phyloP scores from a whole-genome alignment of 2,329 filamentous ascomycete species.

The Atkinsonella hypoxylon region DNA sequence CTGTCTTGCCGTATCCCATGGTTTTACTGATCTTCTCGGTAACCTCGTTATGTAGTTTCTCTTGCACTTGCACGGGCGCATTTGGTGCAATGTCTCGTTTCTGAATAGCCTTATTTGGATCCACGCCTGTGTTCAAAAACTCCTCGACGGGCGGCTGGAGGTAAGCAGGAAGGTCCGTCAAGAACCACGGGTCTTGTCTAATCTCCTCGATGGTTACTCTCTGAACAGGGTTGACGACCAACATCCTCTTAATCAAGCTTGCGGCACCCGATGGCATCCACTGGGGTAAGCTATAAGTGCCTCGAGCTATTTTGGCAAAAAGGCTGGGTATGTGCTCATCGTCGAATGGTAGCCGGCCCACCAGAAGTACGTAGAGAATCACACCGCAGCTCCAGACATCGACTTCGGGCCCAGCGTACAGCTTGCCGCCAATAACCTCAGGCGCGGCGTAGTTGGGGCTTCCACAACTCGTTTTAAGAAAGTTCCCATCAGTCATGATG shows the following conservation, averaged over 20 bases:
- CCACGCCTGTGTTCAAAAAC: slow-evolving; percentile 86
- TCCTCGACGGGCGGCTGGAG: slow-evolving; percentile 81
- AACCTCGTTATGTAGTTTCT: slow-evolving; percentile 83
- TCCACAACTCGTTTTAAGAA: slow-evolving; percentile 95
- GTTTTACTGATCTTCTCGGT: slow-evolving; percentile 94
- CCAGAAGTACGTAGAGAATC: slow-evolving; percentile 73
- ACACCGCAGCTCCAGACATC: slow-evolving; percentile 97
- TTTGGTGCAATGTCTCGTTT: slow-evolving; percentile 70
- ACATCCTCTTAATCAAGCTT: slow-evolving; percentile 78
- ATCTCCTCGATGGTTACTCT: slow-evolving; percentile 92
- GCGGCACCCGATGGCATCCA: slow-evolving; percentile 83
- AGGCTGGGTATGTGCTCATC: slow-evolving; percentile 96
- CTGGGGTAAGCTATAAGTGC: slow-evolving; percentile 81
- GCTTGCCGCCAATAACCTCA: slow-evolving; percentile 93
- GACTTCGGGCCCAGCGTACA: slow-evolving; percentile 94
- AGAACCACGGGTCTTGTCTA: slow-evolving; percentile 86
- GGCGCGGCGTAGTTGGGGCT: slow-evolving; percentile 97
- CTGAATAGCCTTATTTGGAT: slow-evolving; percentile 83
- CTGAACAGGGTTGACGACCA: slow-evolving; percentile 89
- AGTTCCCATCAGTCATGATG: slow-evolving; percentile 99
- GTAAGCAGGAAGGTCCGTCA: slow-evolving; percentile 74
- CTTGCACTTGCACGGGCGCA: slow-evolving; percentile 66
- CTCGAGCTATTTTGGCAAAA: slow-evolving; percentile 94
- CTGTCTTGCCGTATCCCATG: slow-evolving; percentile 91
- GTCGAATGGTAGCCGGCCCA: slow-evolving; percentile 83